A percentile compares a stretch with the other conserved stretches of the same genome.
Evolutionary conservation across 345 rosid genomes (phyloP).

Genomic region (Eucalyptus coolabah): DNA sequence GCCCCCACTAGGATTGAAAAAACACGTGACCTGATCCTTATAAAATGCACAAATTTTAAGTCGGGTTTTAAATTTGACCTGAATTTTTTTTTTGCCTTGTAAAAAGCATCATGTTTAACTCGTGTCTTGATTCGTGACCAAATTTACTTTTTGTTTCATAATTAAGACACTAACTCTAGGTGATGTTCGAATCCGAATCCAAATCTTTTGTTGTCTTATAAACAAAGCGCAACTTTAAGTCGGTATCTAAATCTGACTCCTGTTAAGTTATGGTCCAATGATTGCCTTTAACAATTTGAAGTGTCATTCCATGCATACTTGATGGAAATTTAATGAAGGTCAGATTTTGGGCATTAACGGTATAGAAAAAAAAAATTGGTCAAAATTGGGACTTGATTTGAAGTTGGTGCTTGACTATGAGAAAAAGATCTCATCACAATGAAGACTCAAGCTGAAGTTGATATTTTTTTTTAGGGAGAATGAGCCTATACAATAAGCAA

Average conservation of each 20-base stretch:
- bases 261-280: accelerated
- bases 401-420: not conserved
- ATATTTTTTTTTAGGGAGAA: no score
- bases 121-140: accelerated
- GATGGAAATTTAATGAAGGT: not conserved
- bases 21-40: not conserved
- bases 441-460: no score
- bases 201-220: not conserved
- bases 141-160: not conserved
- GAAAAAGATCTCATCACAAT: no score
- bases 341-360: not conserved
- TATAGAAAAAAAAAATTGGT: not conserved
- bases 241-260: accelerated
- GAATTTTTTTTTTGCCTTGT: not conserved
- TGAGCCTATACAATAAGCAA: no score
- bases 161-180: not conserved
- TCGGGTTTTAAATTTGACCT: not conserved
- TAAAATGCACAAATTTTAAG: not conserved
- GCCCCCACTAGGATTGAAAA: not conserved
- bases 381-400: not conserved
- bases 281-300: not conserved
- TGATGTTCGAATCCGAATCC: not conserved
- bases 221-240: not conserved
- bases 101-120: not conserved
- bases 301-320: not conserved